Percentiles rank a stretch among this genome's conserved stretches.
Evolutionary conservation across 2,329 filamentous ascomycete species (phyloP).

Genomic region (Hypoxylon sp.): DNA sequence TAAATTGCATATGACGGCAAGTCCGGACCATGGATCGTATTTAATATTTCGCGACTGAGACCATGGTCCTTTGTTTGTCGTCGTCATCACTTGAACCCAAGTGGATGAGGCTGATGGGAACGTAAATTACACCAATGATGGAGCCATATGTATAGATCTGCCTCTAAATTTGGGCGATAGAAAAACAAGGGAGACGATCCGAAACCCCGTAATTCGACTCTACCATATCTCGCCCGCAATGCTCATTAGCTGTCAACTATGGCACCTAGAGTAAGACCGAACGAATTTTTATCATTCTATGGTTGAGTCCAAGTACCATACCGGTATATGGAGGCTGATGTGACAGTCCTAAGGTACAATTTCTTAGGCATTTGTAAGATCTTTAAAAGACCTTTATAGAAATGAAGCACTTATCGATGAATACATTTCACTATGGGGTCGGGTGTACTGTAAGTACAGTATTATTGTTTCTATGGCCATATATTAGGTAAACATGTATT

Average conservation of each 20-base stretch:
- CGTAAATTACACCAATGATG: conserved; percentile 11
- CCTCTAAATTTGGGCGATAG: conserved; percentile 6
- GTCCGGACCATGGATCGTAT: conserved; percentile 25
- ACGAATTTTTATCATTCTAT: no score
- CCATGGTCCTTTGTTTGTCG: conserved; percentile 6
- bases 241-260: no score
- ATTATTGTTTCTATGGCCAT: no score
- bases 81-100: conserved; percentile 9
- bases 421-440: no score
- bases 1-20: conserved; percentile 32
- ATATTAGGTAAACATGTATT: neutral
- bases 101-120: conserved; percentile 17
- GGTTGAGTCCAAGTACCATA: no score
- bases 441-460: no score
- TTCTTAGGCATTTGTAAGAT: neutral
- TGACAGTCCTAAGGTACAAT: no score
- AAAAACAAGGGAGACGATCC: neutral
- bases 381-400: no score
- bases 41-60: neutral
- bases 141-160: conserved; percentile 3
- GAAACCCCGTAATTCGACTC: neutral
- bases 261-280: no score
- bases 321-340: neutral
- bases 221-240: neutral
- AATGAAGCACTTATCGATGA: no score